Evolutionary conservation across 2,329 filamentous ascomycete genomes (phyloP).

Genomic region (Pyricularia sp.): DNA sequence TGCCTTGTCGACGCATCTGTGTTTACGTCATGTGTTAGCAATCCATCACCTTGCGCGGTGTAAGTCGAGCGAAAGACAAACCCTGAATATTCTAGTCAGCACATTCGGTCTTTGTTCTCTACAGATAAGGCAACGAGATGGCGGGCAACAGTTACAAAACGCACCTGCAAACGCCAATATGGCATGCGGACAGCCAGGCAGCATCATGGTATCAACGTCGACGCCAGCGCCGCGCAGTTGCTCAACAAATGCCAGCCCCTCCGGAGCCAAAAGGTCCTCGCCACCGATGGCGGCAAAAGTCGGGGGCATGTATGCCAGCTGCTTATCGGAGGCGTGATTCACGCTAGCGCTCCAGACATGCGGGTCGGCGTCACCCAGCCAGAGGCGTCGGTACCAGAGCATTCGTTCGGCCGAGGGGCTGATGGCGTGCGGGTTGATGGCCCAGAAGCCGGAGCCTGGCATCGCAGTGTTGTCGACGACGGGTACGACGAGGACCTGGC

Average conservation of each 20-base stretch:
- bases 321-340: slow-evolving; percentile 14
- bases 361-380: slow-evolving; percentile 17
- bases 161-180: background rate
- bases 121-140: background rate
- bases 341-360: slow-evolving; percentile 21
- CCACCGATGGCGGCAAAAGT: slow-evolving; percentile 22
- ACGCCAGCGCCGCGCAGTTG: slow-evolving; percentile 12
- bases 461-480: slow-evolving; percentile 2
- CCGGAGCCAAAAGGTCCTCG: slow-evolving; percentile 21
- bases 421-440: background rate
- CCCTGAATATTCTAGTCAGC: background rate
- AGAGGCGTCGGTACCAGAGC: slow-evolving; percentile 24
- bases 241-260: slow-evolving; percentile 19
- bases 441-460: background rate
- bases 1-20: background rate
- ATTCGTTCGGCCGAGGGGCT: slow-evolving; percentile 13
- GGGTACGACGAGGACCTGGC: background rate
- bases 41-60: background rate
- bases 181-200: slow-evolving; percentile 8
- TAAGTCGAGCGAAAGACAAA: background rate
- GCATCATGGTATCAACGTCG: slow-evolving; percentile 13
- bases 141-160: background rate
- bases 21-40: background rate
- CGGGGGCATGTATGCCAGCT: slow-evolving; percentile 18
- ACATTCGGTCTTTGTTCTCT: background rate